Percentiles rank a stretch among this genome's conserved stretches.
Conservation (phyloP, 2,329 filamentous ascomycete genomes). For the Phaeosphaeriaceae sp. region DNA sequence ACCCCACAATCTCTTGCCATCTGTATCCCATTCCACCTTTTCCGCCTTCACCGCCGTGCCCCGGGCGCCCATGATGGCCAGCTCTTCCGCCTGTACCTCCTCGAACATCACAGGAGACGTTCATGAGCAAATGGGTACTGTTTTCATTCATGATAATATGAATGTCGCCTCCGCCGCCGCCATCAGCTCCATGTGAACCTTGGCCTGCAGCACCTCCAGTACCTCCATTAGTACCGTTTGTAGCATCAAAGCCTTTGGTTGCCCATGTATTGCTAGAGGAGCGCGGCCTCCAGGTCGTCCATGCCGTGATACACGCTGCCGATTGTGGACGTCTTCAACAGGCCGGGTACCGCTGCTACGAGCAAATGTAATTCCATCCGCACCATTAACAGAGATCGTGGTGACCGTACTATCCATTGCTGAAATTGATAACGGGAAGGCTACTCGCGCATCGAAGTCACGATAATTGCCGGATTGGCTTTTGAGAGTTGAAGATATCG, state of each 20-base stretch:
- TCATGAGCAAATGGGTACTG: slow-evolving; percentile 14
- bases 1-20: slow-evolving; percentile 9
- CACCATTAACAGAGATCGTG: slow-evolving; percentile 7
- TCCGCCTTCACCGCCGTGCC: slow-evolving; percentile 5
- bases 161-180: slow-evolving; percentile 9
- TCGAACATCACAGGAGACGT: slow-evolving; percentile 7
- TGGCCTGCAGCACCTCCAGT: slow-evolving; percentile 10
- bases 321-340: slow-evolving; percentile 3
- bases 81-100: slow-evolving; percentile 5
- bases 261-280: slow-evolving; percentile 6
- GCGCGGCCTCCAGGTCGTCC: slow-evolving; percentile 4
- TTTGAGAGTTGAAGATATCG: not conserved
- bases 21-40: slow-evolving; percentile 5
- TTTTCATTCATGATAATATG: slow-evolving; percentile 8
- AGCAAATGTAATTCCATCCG: slow-evolving; percentile 4
- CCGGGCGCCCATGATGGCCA: slow-evolving; percentile 6
- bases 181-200: slow-evolving; percentile 10
- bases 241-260: slow-evolving; percentile 11
- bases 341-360: slow-evolving; percentile 8
- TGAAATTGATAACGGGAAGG: not conserved
- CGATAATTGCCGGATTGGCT: too few relatives aligned
- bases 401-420: slow-evolving; percentile 1
- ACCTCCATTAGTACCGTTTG: slow-evolving; percentile 14
- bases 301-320: slow-evolving; percentile 2
- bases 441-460: not conserved